These are phyloP conservation scores for Leccinellum albellum DNA, from an alignment of 768 basidiomycete genomes.

Conservation along the genomic window DNA sequence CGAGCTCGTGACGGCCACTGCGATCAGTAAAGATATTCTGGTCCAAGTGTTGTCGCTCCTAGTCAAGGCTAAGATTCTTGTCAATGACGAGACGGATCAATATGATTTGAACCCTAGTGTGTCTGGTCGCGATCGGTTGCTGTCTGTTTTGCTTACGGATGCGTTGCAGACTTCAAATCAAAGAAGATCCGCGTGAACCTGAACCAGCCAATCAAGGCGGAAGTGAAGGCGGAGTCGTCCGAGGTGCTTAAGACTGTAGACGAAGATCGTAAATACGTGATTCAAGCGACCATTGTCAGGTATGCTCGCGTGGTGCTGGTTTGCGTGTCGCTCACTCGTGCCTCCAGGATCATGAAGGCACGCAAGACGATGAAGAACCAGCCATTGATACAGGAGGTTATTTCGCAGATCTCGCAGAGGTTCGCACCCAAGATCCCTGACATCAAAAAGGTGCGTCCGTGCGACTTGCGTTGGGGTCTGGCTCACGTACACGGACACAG, in stretches of 20 bases:
- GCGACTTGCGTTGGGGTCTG: neutral
- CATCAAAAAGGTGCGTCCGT: conserved; percentile 78
- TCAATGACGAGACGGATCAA: conserved; percentile 84
- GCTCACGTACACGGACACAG: conserved; percentile 31
- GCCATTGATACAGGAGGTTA: conserved; percentile 83
- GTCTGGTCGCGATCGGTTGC: conserved; percentile 4
- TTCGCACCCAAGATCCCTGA: conserved; percentile 93
- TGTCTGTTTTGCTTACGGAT: neutral
- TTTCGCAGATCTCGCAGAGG: conserved; percentile 81
- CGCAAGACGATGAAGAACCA: conserved; percentile 96
- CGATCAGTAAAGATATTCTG: conserved; percentile 76
- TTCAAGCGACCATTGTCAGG: conserved; percentile 92
- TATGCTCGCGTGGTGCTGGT: conserved; percentile 10
- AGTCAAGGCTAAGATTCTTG: conserved; percentile 84
- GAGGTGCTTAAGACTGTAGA: conserved; percentile 94
- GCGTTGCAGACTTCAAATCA: conserved; percentile 69
- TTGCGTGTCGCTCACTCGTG: neutral
- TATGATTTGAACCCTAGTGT: conserved; percentile 87
- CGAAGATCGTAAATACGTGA: conserved; percentile 94
- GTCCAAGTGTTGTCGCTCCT: conserved; percentile 60
- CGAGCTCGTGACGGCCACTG: conserved; percentile 76
- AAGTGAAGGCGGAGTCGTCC: conserved; percentile 84
- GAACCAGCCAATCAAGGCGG: conserved; percentile 90
- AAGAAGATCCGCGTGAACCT: conserved; percentile 93
- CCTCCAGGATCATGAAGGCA: conserved; percentile 84